Percentiles rank a stretch among this genome's conserved stretches.
phyloP scores from a whole-genome alignment of 78 protist species.

The Monosiga brevicollis region DNA sequence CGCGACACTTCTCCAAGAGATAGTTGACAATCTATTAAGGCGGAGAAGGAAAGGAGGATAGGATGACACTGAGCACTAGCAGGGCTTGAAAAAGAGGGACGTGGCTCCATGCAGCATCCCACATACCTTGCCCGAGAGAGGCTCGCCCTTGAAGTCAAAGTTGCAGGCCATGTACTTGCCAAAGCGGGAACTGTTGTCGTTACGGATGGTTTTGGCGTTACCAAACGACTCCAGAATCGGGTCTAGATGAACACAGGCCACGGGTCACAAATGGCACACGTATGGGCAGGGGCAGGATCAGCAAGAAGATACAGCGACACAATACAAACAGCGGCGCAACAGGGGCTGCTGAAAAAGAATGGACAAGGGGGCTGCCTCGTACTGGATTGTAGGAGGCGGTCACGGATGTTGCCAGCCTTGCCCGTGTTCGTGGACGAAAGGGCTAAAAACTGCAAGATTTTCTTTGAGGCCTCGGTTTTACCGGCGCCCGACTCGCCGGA shows the following conservation, averaged over 20 bases:
- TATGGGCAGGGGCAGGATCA: slow-evolving; percentile 35
- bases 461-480: slow-evolving; percentile 62
- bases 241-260: slow-evolving; percentile 40
- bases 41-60: no score
- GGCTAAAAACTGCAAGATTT: slow-evolving; percentile 74
- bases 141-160: neutral
- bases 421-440: slow-evolving; percentile 25
- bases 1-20: slow-evolving; percentile 54
- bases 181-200: slow-evolving; percentile 69
- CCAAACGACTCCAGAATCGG: slow-evolving; percentile 90
- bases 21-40: slow-evolving; percentile 30
- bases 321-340: slow-evolving; percentile 63
- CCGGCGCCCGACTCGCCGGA: slow-evolving; percentile 42
- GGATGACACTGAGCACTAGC: no score
- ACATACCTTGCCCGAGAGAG: no score
- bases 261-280: neutral
- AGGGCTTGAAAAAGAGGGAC: no score
- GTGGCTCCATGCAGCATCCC: no score
- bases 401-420: slow-evolving; percentile 15
- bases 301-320: slow-evolving; percentile 66
- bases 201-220: slow-evolving; percentile 81
- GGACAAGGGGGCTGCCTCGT: neutral
- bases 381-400: slow-evolving; percentile 37
- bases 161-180: slow-evolving; percentile 68
- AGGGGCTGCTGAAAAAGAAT: slow-evolving; percentile 43